phyloP scores from a whole-genome alignment of 2,329 filamentous ascomycete species.

The Didymella keratinophila region DNA sequence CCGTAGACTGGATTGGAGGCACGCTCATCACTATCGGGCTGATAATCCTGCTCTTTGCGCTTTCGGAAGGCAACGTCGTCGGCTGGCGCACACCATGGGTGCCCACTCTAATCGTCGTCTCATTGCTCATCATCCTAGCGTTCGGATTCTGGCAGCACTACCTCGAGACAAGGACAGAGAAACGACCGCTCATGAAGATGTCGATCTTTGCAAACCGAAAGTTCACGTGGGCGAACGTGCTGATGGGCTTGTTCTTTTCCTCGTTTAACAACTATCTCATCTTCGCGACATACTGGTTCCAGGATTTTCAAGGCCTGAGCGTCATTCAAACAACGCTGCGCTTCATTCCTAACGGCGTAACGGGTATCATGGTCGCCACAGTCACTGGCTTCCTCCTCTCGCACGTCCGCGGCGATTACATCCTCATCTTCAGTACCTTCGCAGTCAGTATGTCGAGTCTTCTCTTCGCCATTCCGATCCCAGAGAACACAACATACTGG shows the following conservation, averaged over 20 bases:
- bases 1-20: slow-evolving; percentile 73
- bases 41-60: slow-evolving; percentile 69
- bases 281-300: slow-evolving; percentile 74
- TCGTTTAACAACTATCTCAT: slow-evolving; percentile 73
- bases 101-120: slow-evolving; percentile 65
- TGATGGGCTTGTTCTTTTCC: slow-evolving; percentile 72
- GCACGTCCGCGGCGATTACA: slow-evolving; percentile 64
- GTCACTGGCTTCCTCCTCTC: slow-evolving; percentile 54
- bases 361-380: slow-evolving; percentile 65
- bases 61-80: slow-evolving; percentile 74
- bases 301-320: slow-evolving; percentile 69
- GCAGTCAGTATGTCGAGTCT: slow-evolving; percentile 64
- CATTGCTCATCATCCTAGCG: slow-evolving; percentile 62
- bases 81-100: slow-evolving; percentile 73
- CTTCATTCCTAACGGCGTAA: slow-evolving; percentile 71
- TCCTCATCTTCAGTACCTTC: slow-evolving; percentile 66
- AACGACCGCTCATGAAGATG: slow-evolving; percentile 70
- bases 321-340: slow-evolving; percentile 72
- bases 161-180: slow-evolving; percentile 61
- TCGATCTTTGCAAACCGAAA: slow-evolving; percentile 67
- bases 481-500: slow-evolving; percentile 68
- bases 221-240: slow-evolving; percentile 69
- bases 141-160: slow-evolving; percentile 70
- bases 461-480: slow-evolving; percentile 70
- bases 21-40: slow-evolving; percentile 68